These are phyloP conservation scores for Staphylotrichum longicolle DNA, from an alignment of 495 filamentous ascomycete genomes.

Conservation along the genomic window DNA sequence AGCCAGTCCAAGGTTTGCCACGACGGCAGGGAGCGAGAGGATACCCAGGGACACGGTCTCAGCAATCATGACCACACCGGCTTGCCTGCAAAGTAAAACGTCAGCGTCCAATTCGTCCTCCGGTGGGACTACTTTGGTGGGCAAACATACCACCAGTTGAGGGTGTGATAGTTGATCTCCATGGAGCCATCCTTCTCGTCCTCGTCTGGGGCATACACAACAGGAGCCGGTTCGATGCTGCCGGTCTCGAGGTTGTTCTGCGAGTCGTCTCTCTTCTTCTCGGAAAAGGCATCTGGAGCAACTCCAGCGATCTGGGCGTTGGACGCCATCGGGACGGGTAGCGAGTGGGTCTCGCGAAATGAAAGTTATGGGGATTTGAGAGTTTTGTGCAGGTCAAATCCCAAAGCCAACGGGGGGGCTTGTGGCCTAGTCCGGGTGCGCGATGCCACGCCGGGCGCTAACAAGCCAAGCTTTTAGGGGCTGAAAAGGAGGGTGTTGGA, in stretches of 20 bases:
- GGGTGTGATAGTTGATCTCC: conserved; percentile 24
- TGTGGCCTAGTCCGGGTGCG: conserved; percentile 3
- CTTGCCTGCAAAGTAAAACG: conserved; percentile 20
- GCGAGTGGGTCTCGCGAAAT: background rate
- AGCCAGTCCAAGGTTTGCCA: conserved; percentile 22
- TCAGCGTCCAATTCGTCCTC: conserved; percentile 1
- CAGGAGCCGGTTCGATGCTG: background rate
- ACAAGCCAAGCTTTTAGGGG: conserved; percentile 8
- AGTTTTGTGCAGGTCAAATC: background rate
- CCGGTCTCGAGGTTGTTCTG: background rate
- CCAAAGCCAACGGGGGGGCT: background rate
- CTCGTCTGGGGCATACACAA: background rate
- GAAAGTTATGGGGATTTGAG: conserved; percentile 3
- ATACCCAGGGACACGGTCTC: conserved; percentile 27
- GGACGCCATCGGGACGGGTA: conserved; percentile 8
- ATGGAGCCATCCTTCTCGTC: conserved; percentile 6
- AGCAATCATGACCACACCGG: conserved; percentile 24
- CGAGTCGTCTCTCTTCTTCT: conserved; percentile 8
- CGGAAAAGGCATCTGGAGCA: conserved; percentile 2
- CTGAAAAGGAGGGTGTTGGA: conserved; percentile 4
- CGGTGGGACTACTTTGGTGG: background rate
- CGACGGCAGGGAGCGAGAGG: conserved; percentile 23
- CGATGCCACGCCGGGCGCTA: conserved; percentile 9
- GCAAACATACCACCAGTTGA: conserved; percentile 25
- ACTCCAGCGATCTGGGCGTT: conserved; percentile 9